Base-by-base conservation (phyloP, 495 filamentous ascomycete species). In the Aspergillus homomorphus region DNA sequence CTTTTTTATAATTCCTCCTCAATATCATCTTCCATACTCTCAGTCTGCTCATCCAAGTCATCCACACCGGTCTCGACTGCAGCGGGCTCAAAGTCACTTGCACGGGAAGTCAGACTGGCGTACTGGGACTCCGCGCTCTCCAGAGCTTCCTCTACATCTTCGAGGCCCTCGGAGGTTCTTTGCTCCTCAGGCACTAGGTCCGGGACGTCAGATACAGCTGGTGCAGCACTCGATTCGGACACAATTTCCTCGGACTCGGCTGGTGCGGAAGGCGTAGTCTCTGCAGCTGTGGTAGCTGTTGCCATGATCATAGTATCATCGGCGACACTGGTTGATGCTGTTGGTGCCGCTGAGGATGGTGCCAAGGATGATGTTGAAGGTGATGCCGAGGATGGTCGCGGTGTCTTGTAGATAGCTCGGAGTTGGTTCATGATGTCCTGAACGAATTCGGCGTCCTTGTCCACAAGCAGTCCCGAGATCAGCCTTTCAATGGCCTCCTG, bases 401-500 rank as follows among this genome's bases (percentile, higher is more conserved):
- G 79, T 1, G 78, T 82, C 60, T 82, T 76, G 64, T 86, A 86
- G 3, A 85, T 89, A 2, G 82, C 83, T 30, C 79, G 80, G 6
- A 96, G 79, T 20, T 87, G 82, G 54, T 76, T 84, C 75, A 91
- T 82, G 0, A 92, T 87, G 56, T 87, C 89, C 61, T 96, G 90
- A 0, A 88, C 90, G 64, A 90, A 96, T 15, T 85, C 81, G 5
- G 90, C 88, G 67, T 96, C 89, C 70, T 86, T 89, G 22, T 89
- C 92, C 46, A 75, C 66, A 23, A 96, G 74, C 3, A 96, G 74
- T 63, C 96, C 90, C 14, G 86, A 87, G 15, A 96, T 80, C 1
- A 96, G 76, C 20, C 77, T 82, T 64, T 86, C 82, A 2, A 95
- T 76, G n/a, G 81, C 86, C 9, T 82, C 80, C 59, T 88, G 42